Evolutionary conservation across 331 rosid genomes (phyloP).

Genomic region (Rhamnella rubrinervis): DNA sequence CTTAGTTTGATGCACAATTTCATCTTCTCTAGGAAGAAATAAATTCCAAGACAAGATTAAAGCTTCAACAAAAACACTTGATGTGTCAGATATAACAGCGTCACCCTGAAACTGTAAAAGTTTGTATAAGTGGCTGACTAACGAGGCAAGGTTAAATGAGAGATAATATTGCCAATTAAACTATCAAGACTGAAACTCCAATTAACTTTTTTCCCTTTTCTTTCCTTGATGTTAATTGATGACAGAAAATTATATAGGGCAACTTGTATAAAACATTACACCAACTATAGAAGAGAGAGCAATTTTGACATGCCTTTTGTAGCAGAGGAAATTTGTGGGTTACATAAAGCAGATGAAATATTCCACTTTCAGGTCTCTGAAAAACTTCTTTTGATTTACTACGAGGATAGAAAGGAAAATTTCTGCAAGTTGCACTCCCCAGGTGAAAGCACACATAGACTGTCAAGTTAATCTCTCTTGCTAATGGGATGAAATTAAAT

Average conservation of each 20-base stretch:
- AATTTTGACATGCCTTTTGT: conserved; percentile 51
- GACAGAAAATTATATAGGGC: conserved; percentile 15
- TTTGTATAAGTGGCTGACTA: conserved; percentile 9
- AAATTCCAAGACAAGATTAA: conserved; percentile 58
- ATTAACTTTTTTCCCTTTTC: conserved; percentile 10
- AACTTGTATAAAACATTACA: conserved; percentile 14
- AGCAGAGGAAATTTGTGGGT: conserved; percentile 72
- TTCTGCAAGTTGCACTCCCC: conserved; percentile 55
- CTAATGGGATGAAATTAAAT: conserved; percentile 42
- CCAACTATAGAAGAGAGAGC: conserved; percentile 9
- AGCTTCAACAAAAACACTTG: conserved; percentile 73
- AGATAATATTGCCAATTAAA: background rate
- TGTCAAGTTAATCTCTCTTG: conserved; percentile 34
- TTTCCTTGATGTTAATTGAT: conserved; percentile 9
- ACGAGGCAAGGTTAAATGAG: conserved; percentile 11
- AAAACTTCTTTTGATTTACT: conserved; percentile 32
- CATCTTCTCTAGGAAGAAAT: conserved; percentile 40
- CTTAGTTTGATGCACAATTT: conserved; percentile 23
- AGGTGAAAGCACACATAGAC: conserved; percentile 53
- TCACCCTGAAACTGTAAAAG: conserved; percentile 40
- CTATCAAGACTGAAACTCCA: background rate
- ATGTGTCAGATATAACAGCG: conserved; percentile 26
- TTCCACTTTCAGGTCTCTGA: conserved; percentile 49
- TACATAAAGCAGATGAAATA: conserved; percentile 63
- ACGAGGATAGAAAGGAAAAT: conserved; percentile 37